Conservation (phyloP, 2,329 filamentous ascomycete species). For the Myriangium duriaei region DNA sequence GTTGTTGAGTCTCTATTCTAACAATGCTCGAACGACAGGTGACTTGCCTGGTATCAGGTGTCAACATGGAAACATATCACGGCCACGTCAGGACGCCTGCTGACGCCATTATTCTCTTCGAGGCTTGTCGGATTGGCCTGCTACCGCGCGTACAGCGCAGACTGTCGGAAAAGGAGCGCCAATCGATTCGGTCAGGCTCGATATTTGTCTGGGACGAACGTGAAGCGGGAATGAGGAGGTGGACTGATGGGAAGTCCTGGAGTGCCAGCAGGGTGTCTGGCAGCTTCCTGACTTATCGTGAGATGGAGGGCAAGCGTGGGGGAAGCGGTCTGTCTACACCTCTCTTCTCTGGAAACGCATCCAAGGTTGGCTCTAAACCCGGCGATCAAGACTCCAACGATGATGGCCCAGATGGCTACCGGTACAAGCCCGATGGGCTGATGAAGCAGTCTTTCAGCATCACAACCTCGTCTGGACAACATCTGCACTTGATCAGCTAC, state of each 20-base stretch:
- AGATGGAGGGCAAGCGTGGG: slow-evolving; percentile 97
- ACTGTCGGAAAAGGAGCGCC: slow-evolving; percentile 90
- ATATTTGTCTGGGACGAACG: slow-evolving; percentile 99
- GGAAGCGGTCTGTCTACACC: slow-evolving; percentile 53
- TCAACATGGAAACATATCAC: slow-evolving; percentile 84
- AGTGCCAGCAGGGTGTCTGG: slow-evolving; percentile 94
- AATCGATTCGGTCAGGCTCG: slow-evolving; percentile 89
- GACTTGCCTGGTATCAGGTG: slow-evolving; percentile 8
- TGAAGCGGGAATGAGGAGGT: slow-evolving; percentile 94
- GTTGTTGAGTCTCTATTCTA: background rate
- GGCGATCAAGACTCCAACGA: slow-evolving; percentile 78
- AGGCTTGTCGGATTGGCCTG: slow-evolving; percentile 81
- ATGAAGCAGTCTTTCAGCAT: slow-evolving; percentile 99
- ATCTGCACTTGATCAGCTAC: slow-evolving; percentile 95
- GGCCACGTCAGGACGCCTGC: slow-evolving; percentile 89
- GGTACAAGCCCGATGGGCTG: slow-evolving; percentile 89
- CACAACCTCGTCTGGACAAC: slow-evolving; percentile 77
- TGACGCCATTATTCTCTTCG: slow-evolving; percentile 97
- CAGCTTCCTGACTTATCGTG: slow-evolving; percentile 91
- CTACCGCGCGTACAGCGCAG: slow-evolving; percentile 85
- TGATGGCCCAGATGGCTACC: slow-evolving; percentile 69
- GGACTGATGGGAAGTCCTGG: slow-evolving; percentile 99
- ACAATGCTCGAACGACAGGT: slow-evolving; percentile 11
- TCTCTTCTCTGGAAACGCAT: slow-evolving; percentile 19
- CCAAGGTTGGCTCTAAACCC: slow-evolving; percentile 46